Evolutionary conservation across 2,329 filamentous ascomycete species (phyloP).

Genomic region (Fusarium duplospermum): DNA sequence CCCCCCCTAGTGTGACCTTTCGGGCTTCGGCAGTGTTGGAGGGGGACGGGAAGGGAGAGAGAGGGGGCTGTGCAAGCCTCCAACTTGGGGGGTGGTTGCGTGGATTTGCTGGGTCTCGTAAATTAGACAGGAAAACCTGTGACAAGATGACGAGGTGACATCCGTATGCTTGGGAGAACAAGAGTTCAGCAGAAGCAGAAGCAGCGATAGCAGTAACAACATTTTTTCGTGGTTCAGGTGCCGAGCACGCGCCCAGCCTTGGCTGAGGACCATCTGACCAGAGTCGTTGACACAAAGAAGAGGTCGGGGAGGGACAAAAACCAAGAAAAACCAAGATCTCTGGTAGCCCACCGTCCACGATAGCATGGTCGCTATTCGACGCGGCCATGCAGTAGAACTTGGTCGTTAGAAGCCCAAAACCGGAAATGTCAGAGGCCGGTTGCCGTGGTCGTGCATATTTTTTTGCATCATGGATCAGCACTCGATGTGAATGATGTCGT

Average conservation of each 20-base stretch:
- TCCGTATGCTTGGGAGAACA: not conserved
- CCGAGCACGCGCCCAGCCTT: constrained; percentile 13
- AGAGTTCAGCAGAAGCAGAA: not conserved
- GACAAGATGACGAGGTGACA: constrained; percentile 6
- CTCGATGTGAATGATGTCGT: constrained; percentile 9
- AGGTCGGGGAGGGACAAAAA: not conserved
- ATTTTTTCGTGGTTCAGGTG: not conserved
- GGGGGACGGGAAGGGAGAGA: constrained; percentile 5
- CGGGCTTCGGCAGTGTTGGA: constrained; percentile 32
- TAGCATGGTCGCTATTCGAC: not conserved
- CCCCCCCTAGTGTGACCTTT: constrained; percentile 10
- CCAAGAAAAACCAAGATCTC: not conserved
- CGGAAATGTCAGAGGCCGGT: constrained; percentile 15
- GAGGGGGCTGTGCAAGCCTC: constrained; percentile 39
- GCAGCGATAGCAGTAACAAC: not conserved
- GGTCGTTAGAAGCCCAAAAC: constrained; percentile 10
- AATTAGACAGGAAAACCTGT: constrained; percentile 35
- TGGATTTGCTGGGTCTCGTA: constrained; percentile 6
- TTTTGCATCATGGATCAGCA: constrained; percentile 14
- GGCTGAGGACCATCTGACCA: constrained; percentile 16
- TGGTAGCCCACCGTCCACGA: constrained; percentile 1
- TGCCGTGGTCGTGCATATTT: constrained; percentile 11
- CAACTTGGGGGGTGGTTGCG: not conserved
- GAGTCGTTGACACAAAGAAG: constrained; percentile 27
- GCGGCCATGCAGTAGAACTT: constrained; percentile 3